These are phyloP conservation scores for Iberis pinnata DNA, from an alignment of 345 rosid species.

Conservation along the genomic window DNA sequence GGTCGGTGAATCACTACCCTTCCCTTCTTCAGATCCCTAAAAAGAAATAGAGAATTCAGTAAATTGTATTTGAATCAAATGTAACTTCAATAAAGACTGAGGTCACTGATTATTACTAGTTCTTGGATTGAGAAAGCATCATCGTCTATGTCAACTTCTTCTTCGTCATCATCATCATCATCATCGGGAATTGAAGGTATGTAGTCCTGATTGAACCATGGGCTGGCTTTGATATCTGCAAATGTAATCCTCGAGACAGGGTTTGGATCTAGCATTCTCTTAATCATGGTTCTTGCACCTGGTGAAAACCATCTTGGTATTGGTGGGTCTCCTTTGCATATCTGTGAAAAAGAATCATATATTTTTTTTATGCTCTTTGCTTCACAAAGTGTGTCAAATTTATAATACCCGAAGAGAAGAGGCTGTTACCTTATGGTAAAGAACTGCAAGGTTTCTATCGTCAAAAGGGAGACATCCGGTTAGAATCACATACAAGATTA, in stretches of 20 bases:
- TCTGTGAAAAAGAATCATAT: constrained; percentile 32
- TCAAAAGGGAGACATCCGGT: constrained; percentile 91
- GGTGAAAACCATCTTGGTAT: constrained; percentile 73
- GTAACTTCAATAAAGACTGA: not conserved
- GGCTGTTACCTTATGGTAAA: constrained; percentile 70
- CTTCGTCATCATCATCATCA: constrained; percentile 49
- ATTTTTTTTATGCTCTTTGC: not conserved
- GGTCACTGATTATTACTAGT: constrained; percentile 34
- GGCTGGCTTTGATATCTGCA: constrained; percentile 52
- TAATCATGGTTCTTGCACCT: constrained; percentile 68
- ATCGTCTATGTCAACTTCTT: constrained; percentile 42
- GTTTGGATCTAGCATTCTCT: constrained; percentile 79
- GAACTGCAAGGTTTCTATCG: constrained; percentile 87
- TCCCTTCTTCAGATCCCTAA: constrained; percentile 48
- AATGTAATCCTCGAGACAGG: constrained; percentile 60
- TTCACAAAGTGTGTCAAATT: not conserved
- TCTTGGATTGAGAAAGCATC: constrained; percentile 53
- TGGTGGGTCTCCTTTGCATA: constrained; percentile 78
- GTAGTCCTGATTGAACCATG: constrained; percentile 73
- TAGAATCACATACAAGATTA: constrained; percentile 74
- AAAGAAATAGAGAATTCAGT: constrained; percentile 7
- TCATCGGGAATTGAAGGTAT: constrained; percentile 51
- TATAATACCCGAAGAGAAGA: not conserved
- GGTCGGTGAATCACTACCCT: constrained; percentile 47
- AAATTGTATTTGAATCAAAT: constrained; percentile 3